phyloP scores from a whole-genome alignment of 768 basidiomycete species.

The Tubosaeta sp. region DNA sequence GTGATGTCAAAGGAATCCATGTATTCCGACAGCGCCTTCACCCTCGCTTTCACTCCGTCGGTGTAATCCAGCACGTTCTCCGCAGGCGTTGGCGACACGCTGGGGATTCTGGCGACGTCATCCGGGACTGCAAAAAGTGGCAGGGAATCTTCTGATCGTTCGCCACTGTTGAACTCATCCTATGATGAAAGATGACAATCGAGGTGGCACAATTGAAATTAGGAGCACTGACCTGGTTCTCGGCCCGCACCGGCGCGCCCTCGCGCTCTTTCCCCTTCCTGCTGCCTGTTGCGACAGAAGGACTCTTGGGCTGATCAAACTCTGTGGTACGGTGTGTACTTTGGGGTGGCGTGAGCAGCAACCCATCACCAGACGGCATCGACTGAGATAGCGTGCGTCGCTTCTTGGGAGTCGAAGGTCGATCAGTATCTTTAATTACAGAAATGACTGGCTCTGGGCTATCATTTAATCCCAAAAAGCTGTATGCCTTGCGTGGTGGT shows the following conservation, averaged over 20 bases:
- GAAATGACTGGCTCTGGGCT: constrained; percentile 9
- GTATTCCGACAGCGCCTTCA: constrained; percentile 23
- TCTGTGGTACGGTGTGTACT: constrained; percentile 14
- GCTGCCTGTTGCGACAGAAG: constrained; percentile 9
- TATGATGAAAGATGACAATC: neutral
- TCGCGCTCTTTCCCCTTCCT: constrained; percentile 29
- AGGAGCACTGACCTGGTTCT: constrained; percentile 14
- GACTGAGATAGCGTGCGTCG: constrained; percentile 7
- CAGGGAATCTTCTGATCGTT: constrained; percentile 12
- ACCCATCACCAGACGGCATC: neutral
- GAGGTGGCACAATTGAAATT: neutral
- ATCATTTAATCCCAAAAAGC: constrained; percentile 23
- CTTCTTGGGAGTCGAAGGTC: constrained; percentile 25
- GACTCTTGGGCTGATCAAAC: neutral
- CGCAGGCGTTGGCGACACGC: constrained; percentile 21
- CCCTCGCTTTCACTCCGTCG: constrained; percentile 17
- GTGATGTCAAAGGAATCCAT: constrained; percentile 26
- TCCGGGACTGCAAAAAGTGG: constrained; percentile 17
- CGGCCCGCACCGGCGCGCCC: neutral
- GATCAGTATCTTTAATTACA: constrained; percentile 10
- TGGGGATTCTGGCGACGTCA: constrained; percentile 7
- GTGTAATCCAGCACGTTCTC: constrained; percentile 26
- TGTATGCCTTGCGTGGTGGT: constrained; percentile 10
- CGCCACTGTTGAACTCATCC: neutral
- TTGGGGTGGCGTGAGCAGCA: constrained; percentile 26